A percentile compares a stretch with the other conserved stretches of the same genome.
Conservation (phyloP, 257 asterid species). For the Nicotiana undulata region DNA sequence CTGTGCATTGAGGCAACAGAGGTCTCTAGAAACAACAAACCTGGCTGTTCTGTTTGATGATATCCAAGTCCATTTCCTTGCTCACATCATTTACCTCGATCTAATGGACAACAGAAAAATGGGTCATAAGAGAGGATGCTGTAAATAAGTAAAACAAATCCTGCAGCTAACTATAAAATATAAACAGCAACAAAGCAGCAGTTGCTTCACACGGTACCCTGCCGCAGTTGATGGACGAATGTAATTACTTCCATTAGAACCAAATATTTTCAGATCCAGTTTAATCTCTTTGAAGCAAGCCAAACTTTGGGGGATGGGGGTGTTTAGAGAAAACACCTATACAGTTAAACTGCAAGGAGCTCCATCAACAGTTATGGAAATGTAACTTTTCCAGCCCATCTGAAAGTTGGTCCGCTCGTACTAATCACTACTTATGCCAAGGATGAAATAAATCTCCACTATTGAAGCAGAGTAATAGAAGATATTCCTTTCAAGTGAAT, state of each 20-base stretch:
- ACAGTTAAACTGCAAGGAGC: not conserved
- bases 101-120: slow-evolving; percentile 25
- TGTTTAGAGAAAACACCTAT: not conserved
- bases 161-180: not conserved
- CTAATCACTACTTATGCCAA: too few species aligned
- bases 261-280: not conserved
- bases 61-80: slow-evolving; percentile 99
- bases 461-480: not conserved
- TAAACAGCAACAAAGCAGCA: not conserved
- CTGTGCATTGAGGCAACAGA: not conserved
- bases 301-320: not conserved
- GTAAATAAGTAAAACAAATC: not conserved
- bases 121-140: not conserved
- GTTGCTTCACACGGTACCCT: not conserved
- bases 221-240: not conserved
- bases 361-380: not conserved
- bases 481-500: not conserved
- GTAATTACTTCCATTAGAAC: not conserved
- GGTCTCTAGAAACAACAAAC: slow-evolving; percentile 25
- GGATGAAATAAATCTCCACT: not conserved
- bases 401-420: not conserved
- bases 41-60: slow-evolving; percentile 89
- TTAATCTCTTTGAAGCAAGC: not conserved
- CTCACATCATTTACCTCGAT: slow-evolving; percentile 97
- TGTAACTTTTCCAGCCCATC: not conserved